A percentile compares a stretch with the other conserved stretches of the same genome.
phyloP scores from a whole-genome alignment of 768 basidiomycete genomes.

The Grammothele lineata region DNA sequence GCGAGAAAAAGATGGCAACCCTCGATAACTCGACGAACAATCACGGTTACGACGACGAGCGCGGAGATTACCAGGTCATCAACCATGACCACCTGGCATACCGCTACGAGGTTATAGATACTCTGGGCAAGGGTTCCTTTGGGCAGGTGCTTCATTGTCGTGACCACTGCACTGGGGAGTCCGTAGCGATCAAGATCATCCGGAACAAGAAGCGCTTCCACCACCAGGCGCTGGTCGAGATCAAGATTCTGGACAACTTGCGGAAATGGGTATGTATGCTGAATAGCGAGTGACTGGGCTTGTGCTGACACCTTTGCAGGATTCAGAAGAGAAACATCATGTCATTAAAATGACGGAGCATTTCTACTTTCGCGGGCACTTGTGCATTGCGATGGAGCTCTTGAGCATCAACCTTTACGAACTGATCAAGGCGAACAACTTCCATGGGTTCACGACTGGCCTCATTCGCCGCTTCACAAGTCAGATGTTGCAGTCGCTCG shows the following conservation, averaged over 20 bases:
- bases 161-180: conserved; percentile 91
- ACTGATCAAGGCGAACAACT: conserved; percentile 97
- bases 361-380: conserved; percentile 95
- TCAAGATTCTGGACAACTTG: conserved; percentile 95
- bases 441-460: conserved; percentile 94
- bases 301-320: conserved; percentile 43
- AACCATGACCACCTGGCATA: conserved; percentile 91
- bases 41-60: conserved; percentile 95
- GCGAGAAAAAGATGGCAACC: conserved; percentile 80
- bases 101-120: conserved; percentile 92
- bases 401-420: conserved; percentile 99
- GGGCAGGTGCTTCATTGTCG: conserved; percentile 96
- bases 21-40: conserved; percentile 76
- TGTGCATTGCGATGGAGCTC: conserved; percentile 97
- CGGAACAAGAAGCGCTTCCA: conserved; percentile 99
- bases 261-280: conserved; percentile 78
- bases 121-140: conserved; percentile 96
- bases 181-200: conserved; percentile 99
- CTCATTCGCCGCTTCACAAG: conserved; percentile 94
- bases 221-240: conserved; percentile 97
- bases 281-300: neutral
- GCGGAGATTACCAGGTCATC: conserved; percentile 93
- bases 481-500: conserved; percentile 90
- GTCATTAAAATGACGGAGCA: conserved; percentile 98
- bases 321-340: conserved; percentile 93